These are phyloP conservation scores for Rhodamnia rubescens DNA, from an alignment of 345 rosid species.

Conservation along the genomic window DNA sequence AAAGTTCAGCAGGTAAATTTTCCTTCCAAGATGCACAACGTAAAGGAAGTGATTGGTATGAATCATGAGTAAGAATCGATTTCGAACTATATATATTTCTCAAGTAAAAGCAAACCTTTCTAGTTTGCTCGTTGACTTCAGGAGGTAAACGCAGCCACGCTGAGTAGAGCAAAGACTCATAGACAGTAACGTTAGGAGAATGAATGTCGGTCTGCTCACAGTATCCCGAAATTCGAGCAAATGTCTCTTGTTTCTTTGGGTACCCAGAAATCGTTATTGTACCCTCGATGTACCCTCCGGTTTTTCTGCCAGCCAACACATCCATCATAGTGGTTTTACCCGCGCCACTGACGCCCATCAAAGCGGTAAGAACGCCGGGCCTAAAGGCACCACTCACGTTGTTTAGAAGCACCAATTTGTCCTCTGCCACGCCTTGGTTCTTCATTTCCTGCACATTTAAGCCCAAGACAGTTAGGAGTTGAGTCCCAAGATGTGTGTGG, in stretches of 20 bases:
- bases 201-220: slow-evolving; percentile 77
- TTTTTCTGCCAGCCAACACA: slow-evolving; percentile 82
- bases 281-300: slow-evolving; percentile 70
- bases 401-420: slow-evolving; percentile 53
- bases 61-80: not conserved
- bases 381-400: slow-evolving; percentile 75
- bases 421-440: slow-evolving; percentile 41
- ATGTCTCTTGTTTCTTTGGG: slow-evolving; percentile 71
- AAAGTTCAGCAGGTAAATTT: not conserved
- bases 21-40: not conserved
- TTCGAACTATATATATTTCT: not conserved
- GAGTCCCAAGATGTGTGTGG: not conserved
- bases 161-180: slow-evolving; percentile 65
- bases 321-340: slow-evolving; percentile 89
- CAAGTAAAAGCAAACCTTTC: slow-evolving; percentile 31
- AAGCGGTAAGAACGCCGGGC: slow-evolving; percentile 79
- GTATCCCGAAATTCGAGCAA: slow-evolving; percentile 71
- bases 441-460: slow-evolving; percentile 37
- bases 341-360: slow-evolving; percentile 79
- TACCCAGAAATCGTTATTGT: slow-evolving; percentile 57
- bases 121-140: slow-evolving; percentile 28
- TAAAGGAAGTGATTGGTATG: not conserved
- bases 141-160: slow-evolving; percentile 64
- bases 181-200: slow-evolving; percentile 68
- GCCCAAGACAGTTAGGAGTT: not conserved